Evolutionary conservation across 352 stramenopile genomes (phyloP).

Genomic region (Phytophthora fragariae): DNA sequence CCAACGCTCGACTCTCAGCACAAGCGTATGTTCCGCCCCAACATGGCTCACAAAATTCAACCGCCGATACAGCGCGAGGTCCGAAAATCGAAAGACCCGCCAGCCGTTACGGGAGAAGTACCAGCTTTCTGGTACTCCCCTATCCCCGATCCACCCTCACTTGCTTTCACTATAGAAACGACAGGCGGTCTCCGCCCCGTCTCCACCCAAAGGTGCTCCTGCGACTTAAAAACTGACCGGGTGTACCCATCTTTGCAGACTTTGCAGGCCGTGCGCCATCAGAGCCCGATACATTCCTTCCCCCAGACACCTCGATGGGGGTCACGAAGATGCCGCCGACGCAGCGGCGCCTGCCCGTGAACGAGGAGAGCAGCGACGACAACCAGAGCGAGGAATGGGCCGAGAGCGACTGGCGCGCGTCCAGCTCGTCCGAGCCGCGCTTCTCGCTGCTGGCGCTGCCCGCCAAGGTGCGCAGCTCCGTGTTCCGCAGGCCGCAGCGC

Average conservation of each 20-base stretch:
- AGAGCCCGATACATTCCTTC: too few relatives aligned
- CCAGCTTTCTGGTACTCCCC: neutral
- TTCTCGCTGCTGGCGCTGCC: slow-evolving; percentile 61
- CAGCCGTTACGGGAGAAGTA: neutral
- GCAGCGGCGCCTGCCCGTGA: too few relatives aligned
- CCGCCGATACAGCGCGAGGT: too few relatives aligned
- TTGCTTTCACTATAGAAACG: neutral
- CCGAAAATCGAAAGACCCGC: too few relatives aligned
- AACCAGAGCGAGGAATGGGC: slow-evolving; percentile 48
- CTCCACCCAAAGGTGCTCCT: slow-evolving; percentile 18
- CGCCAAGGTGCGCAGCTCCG: slow-evolving; percentile 49
- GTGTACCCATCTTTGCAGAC: slow-evolving; percentile 17
- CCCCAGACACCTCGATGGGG: slow-evolving; percentile 10
- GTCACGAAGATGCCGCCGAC: slow-evolving; percentile 28
- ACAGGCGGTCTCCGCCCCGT: slow-evolving; percentile 24
- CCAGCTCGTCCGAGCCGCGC: slow-evolving; percentile 53
- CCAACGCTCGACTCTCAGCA: too few relatives aligned
- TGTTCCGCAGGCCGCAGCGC: slow-evolving; percentile 43
- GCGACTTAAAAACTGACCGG: slow-evolving; percentile 26
- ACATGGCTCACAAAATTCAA: too few relatives aligned
- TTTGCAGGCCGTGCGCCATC: too few relatives aligned
- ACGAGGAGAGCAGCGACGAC: slow-evolving; percentile 42
- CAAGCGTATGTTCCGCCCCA: too few relatives aligned
- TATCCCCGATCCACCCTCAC: neutral
- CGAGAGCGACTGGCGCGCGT: slow-evolving; percentile 62